Evolutionary conservation across 495 filamentous ascomycete genomes (phyloP).

Genomic region (Lasiosphaeris hirsuta): DNA sequence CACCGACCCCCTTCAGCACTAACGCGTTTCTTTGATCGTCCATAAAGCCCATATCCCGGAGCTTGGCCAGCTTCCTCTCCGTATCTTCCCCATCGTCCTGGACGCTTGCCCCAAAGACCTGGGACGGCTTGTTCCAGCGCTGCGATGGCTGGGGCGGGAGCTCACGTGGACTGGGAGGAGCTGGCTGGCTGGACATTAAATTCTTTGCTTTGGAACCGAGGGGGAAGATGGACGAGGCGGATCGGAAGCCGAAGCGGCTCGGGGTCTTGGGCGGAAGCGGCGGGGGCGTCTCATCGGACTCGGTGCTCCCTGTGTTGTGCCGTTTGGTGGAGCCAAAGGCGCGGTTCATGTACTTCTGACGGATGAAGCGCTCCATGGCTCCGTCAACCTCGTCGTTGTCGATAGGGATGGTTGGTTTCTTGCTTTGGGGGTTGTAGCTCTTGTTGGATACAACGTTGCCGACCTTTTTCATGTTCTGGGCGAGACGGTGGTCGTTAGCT

Average conservation of each 20-base stretch:
- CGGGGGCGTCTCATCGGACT: conserved; percentile 61
- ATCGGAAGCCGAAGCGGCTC: conserved; percentile 73
- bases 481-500: conserved; percentile 23
- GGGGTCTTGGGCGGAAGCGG: conserved; percentile 81
- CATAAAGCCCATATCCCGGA: conserved; percentile 89
- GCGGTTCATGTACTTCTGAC: conserved; percentile 80
- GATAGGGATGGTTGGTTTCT: conserved; percentile 75
- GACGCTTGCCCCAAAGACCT: conserved; percentile 65
- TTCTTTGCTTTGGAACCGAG: conserved; percentile 42
- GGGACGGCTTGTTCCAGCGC: conserved; percentile 56
- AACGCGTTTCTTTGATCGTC: conserved; percentile 78
- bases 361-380: conserved; percentile 89
- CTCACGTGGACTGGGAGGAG: conserved; percentile 30
- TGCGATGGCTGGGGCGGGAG: conserved; percentile 23
- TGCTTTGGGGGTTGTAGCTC: conserved; percentile 79
- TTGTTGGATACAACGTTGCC: conserved; percentile 85
- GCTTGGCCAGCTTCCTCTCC: conserved; percentile 67
- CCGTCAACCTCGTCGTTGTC: conserved; percentile 89
- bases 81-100: conserved; percentile 47
- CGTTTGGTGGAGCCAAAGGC: conserved; percentile 32
- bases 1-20: conserved; percentile 73
- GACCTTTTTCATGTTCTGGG: conserved; percentile 83
- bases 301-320: conserved; percentile 42
- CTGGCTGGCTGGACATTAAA: conserved; percentile 16
- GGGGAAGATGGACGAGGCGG: conserved; percentile 66